These are phyloP conservation scores for Pseudocercospora pini-densiflorae DNA, from an alignment of 2,329 filamentous ascomycete genomes.

Conservation along the genomic window DNA sequence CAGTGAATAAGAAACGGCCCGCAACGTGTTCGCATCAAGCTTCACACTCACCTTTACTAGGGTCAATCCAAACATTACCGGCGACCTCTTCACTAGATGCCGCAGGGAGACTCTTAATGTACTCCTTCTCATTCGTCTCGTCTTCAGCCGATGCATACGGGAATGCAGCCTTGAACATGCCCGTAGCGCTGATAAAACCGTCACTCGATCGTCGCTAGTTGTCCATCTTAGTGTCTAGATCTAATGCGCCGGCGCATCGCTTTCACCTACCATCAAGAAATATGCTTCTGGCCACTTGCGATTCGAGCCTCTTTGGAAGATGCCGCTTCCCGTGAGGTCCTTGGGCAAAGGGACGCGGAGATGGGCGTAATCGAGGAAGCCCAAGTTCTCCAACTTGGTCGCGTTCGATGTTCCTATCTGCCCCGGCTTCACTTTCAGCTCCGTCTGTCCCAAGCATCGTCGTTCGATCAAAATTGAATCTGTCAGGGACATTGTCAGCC, in stretches of 20 bases:
- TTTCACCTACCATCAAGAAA: conserved; percentile 73
- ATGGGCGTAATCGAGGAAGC: conserved; percentile 94
- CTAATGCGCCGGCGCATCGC: conserved; percentile 15
- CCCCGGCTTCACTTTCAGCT: conserved; percentile 80
- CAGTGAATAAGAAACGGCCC: conserved; percentile 16
- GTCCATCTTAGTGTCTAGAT: conserved; percentile 16
- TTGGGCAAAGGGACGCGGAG: conserved; percentile 90
- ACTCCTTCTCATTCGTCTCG: conserved; percentile 76
- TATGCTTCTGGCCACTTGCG: conserved; percentile 79
- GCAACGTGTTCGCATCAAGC: neutral
- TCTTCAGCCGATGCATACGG: conserved; percentile 70
- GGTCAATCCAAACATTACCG: conserved; percentile 95
- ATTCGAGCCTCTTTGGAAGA: conserved; percentile 76
- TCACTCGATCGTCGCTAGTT: conserved; percentile 76
- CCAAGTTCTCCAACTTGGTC: conserved; percentile 73
- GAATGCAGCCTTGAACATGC: conserved; percentile 92
- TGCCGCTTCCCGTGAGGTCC: conserved; percentile 83
- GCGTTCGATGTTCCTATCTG: conserved; percentile 72
- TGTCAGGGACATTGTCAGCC: conserved; percentile 34
- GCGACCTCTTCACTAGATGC: conserved; percentile 92
- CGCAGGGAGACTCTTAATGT: conserved; percentile 79
- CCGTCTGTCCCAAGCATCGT: conserved; percentile 89
- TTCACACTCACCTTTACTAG: conserved; percentile 62
- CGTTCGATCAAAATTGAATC: conserved; percentile 70
- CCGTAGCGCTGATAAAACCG: conserved; percentile 82